These are phyloP conservation scores for Phoma sp. DNA, from an alignment of 2,329 filamentous ascomycete species.

Conservation along the genomic window DNA sequence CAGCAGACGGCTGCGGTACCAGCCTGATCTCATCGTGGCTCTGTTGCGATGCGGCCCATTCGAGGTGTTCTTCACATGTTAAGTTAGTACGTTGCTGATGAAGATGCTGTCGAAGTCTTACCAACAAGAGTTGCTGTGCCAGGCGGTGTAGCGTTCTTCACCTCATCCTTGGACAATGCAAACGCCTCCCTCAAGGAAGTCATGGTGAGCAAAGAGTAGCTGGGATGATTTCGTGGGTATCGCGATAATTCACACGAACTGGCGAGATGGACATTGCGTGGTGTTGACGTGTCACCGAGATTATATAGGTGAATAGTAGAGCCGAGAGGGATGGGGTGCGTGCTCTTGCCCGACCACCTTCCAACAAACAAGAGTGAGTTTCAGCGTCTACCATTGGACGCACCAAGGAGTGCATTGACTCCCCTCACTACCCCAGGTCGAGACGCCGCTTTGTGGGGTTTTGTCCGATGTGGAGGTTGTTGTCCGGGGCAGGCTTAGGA, in stretches of 20 bases:
- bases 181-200: slow-evolving; percentile 45
- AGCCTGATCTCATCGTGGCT: slow-evolving; percentile 46
- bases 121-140: slow-evolving; percentile 50
- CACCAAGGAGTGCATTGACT: slow-evolving; percentile 13
- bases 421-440: slow-evolving; percentile 9
- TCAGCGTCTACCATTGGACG: slow-evolving; percentile 3
- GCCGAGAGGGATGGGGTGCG: background rate
- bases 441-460: slow-evolving; percentile 17
- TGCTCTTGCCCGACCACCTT: background rate
- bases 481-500: slow-evolving; percentile 2
- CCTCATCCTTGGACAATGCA: slow-evolving; percentile 48
- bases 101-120: slow-evolving; percentile 21
- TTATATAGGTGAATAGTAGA: slow-evolving; percentile 3
- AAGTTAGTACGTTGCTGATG: slow-evolving; percentile 2
- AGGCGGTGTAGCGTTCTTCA: slow-evolving; percentile 48
- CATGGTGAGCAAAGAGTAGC: slow-evolving; percentile 30
- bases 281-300: background rate
- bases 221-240: background rate
- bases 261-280: background rate
- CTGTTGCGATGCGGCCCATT: slow-evolving; percentile 40
- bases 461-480: slow-evolving; percentile 24
- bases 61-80: slow-evolving; percentile 33
- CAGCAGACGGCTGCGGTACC: slow-evolving; percentile 49
- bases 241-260: background rate
- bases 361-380: slow-evolving; percentile 10